Evolutionary conservation across 2,329 filamentous ascomycete genomes (phyloP).

Genomic region (Fusarium sp.): DNA sequence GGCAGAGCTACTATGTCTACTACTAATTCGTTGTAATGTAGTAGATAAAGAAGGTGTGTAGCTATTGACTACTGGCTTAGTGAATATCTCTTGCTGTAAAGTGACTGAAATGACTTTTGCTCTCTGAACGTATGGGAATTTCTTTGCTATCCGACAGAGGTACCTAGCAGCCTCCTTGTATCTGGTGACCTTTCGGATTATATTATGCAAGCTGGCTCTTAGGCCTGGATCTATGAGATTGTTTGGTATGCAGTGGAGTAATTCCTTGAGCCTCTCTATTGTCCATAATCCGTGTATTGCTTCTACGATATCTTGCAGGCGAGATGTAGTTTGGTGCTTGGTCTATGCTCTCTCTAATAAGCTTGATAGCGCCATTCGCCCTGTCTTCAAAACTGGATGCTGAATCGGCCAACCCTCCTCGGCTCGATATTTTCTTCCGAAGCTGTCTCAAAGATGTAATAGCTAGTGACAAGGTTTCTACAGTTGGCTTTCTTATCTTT

Average conservation of each 20-base stretch:
- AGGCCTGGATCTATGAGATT: neutral
- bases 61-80: neutral
- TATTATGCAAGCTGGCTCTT: neutral
- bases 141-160: neutral
- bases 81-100: neutral
- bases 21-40: neutral
- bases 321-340: neutral
- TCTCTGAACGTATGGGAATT: neutral
- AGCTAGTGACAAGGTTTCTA: neutral
- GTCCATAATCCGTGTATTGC: neutral
- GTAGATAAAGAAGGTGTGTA: neutral
- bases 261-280: neutral
- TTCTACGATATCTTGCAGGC: neutral
- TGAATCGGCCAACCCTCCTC: neutral
- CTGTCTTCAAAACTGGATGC: neutral
- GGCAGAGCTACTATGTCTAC: neutral
- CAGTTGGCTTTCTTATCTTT: neutral
- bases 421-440: neutral
- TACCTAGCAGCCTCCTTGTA: neutral
- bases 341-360: accelerated
- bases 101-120: neutral
- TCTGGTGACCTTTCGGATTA: neutral
- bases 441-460: neutral
- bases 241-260: neutral
- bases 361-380: neutral